A percentile compares a stretch with the other conserved stretches of the same genome.
Evolutionary conservation across 257 asterid species (phyloP).

Genomic region (Echites panduratus): DNA sequence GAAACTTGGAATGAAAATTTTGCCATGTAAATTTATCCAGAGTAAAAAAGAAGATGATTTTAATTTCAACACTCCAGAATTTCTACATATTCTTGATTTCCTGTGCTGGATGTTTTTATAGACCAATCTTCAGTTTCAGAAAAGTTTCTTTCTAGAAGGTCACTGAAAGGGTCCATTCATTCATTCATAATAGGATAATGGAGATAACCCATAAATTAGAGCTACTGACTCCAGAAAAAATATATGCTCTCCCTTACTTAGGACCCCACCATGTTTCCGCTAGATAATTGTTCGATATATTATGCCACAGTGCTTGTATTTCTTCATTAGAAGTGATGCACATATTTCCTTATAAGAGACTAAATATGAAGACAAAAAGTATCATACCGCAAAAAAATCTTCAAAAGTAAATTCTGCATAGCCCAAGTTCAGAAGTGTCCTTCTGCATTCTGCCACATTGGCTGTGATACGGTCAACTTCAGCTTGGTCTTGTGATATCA

Average conservation of each 20-base stretch:
- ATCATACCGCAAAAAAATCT: slow-evolving; percentile 75
- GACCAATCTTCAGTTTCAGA: not conserved
- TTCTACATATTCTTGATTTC: not conserved
- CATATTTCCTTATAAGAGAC: slow-evolving; percentile 1
- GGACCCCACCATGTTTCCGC: too few relatives aligned
- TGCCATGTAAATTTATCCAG: not conserved
- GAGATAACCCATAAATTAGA: not conserved
- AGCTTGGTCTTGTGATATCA: slow-evolving; percentile 63
- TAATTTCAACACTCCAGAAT: not conserved
- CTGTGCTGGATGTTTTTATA: not conserved
- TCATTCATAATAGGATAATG: not conserved
- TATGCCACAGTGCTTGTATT: not conserved
- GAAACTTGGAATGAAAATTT: not conserved
- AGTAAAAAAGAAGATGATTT: not conserved
- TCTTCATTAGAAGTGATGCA: not conserved
- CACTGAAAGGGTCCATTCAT: slow-evolving; percentile 5
- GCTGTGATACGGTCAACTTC: slow-evolving; percentile 67
- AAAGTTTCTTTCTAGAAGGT: not conserved
- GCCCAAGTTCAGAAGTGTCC: slow-evolving; percentile 84
- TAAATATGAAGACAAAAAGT: slow-evolving; percentile 9
- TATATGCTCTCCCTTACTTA: too few relatives aligned
- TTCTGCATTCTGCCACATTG: slow-evolving; percentile 73
- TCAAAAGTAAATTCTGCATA: slow-evolving; percentile 91
- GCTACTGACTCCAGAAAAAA: not conserved
- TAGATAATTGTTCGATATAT: not conserved